Percentiles rank a stretch among this genome's conserved stretches.
These are phyloP conservation scores for Fusarium vanettenii DNA, from an alignment of 2,329 filamentous ascomycete species.

Conservation along the genomic window DNA sequence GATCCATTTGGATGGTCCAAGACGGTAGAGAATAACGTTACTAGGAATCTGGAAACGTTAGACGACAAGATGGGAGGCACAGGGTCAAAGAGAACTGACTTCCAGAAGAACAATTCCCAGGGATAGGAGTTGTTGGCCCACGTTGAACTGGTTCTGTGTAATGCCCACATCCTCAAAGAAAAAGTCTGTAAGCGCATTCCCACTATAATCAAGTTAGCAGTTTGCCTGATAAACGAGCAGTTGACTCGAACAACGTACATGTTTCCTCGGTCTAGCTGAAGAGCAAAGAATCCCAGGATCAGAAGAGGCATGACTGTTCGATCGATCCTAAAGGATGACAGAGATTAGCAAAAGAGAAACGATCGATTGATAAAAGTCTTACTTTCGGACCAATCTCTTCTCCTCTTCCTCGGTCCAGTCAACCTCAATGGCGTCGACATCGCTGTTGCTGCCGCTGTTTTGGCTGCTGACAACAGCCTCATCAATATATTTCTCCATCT, in stretches of 20 bases:
- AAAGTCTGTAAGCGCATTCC: constrained; percentile 57
- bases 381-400: constrained; percentile 44
- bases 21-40: constrained; percentile 59
- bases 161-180: constrained; percentile 60
- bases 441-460: constrained; percentile 17
- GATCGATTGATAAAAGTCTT: neutral
- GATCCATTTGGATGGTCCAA: constrained; percentile 61
- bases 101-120: constrained; percentile 58
- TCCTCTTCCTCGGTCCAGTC: constrained; percentile 46
- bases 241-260: constrained; percentile 41
- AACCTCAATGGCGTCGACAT: constrained; percentile 28
- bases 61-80: neutral
- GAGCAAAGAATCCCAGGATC: constrained; percentile 59
- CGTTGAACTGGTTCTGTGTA: constrained; percentile 60
- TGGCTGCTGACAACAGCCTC: constrained; percentile 13
- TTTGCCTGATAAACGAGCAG: neutral
- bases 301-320: constrained; percentile 58
- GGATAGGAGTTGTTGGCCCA: constrained; percentile 59
- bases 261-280: constrained; percentile 53
- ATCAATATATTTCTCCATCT: constrained; percentile 32
- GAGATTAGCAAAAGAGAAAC: neutral
- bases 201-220: constrained; percentile 11
- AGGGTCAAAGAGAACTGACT: constrained; percentile 7
- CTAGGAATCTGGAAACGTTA: constrained; percentile 48
- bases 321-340: constrained; percentile 52